A percentile compares a stretch with the other conserved stretches of the same genome.
Evolutionary conservation across 2,329 filamentous ascomycete genomes (phyloP).

Genomic region (Neofusicoccum kwambonambiense): DNA sequence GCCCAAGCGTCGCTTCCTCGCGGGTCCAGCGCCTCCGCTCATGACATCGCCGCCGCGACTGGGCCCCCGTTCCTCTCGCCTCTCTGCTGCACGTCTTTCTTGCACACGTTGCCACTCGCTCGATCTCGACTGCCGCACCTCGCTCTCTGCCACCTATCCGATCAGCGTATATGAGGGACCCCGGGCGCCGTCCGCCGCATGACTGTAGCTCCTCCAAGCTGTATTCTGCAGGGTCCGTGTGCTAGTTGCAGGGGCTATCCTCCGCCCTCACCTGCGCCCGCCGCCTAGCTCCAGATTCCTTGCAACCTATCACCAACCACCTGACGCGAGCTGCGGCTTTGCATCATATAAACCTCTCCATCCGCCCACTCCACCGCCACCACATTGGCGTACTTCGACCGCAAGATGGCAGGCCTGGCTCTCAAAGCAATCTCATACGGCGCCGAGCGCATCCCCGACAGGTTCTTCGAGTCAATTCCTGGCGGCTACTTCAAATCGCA

Average conservation of each 20-base stretch:
- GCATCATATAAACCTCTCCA: conserved; percentile 15
- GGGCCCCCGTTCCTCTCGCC: background rate
- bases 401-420: conserved; percentile 25
- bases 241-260: conserved; percentile 4
- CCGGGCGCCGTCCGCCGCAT: background rate
- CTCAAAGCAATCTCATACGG: conserved; percentile 40
- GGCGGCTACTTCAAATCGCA: conserved; percentile 37
- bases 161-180: background rate
- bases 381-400: conserved; percentile 6
- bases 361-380: background rate
- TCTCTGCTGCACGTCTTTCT: background rate
- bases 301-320: conserved; percentile 14
- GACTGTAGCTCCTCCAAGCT: background rate
- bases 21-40: background rate
- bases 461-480: conserved; percentile 37
- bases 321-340: conserved; percentile 2
- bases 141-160: background rate
- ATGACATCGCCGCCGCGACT: background rate
- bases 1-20: background rate
- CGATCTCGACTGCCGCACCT: background rate
- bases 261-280: background rate
- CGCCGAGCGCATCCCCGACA: conserved; percentile 40
- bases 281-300: conserved; percentile 6
- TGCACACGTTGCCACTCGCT: background rate
- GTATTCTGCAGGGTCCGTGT: background rate